These are phyloP conservation scores for Auriscalpium vulgare DNA, from an alignment of 768 basidiomycete species.

Conservation along the genomic window DNA sequence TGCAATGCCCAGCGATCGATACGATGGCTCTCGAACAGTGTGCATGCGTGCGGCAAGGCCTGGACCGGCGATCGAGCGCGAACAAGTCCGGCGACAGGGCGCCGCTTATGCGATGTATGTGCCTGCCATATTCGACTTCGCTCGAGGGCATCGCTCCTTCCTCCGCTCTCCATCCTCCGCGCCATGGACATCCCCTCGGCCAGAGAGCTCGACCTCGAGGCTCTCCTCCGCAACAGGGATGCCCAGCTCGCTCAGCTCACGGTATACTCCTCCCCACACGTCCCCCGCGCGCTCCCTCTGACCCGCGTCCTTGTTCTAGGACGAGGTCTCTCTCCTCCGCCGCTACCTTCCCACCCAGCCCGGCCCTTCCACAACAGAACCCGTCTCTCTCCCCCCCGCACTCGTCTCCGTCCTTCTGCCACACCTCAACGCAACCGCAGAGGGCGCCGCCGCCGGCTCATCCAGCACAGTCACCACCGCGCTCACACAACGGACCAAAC, in stretches of 20 bases:
- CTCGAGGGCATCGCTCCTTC: too few relatives aligned
- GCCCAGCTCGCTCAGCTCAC: constrained; percentile 62
- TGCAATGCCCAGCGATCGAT: background rate
- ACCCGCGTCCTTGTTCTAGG: constrained; percentile 34
- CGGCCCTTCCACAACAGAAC: constrained; percentile 48
- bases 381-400: constrained; percentile 63
- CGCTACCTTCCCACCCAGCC: constrained; percentile 58
- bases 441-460: constrained; percentile 19
- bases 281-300: background rate
- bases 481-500: constrained; percentile 61
- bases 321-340: constrained; percentile 64
- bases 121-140: too few relatives aligned
- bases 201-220: constrained; percentile 78
- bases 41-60: too few relatives aligned
- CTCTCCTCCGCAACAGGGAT: constrained; percentile 68
- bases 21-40: background rate
- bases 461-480: constrained; percentile 62
- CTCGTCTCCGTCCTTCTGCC: constrained; percentile 62
- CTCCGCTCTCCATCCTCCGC: background rate
- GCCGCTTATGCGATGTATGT: too few relatives aligned
- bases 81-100: background rate
- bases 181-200: constrained; percentile 64
- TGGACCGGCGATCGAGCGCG: too few relatives aligned
- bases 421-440: constrained; percentile 43
- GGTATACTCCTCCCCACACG: constrained; percentile 37